Base-by-base conservation (phyloP, 192 early-diverging fungal species). In the Coemansia reversa region DNA sequence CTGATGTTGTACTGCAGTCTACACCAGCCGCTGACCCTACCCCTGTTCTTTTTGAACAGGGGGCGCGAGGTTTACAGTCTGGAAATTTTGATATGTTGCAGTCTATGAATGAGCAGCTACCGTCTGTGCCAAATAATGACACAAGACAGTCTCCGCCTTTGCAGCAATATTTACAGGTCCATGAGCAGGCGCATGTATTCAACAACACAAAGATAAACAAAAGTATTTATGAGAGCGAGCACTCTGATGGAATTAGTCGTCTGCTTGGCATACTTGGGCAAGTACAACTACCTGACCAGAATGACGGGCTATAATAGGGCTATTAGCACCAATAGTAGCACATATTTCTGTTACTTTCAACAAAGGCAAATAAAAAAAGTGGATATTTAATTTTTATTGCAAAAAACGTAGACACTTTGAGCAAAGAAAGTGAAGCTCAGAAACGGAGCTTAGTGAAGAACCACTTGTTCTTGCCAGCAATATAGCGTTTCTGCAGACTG, bases 371-470 rank as follows among this genome's bases (percentile, higher is more conserved):
- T 27, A 27, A 27, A 27, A 27, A 27, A 27, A 27, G 27, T 16
- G 39, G 39, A 49, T 60, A 35, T 59, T 51, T 59, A 29, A 22
- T 49, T 65, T 32, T 58, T 65, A 30, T 42, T 57, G 28, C 53
- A 56, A 20, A 55, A 18, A 25, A 27, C 14, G 12, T 42, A 28
- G n/a, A 2, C 30, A 58, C 58, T 58, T 58, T 53, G 14, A 4
- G 27, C 54, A 20, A 45, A 27, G 9, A 48, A 20, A 24, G 39
- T 16, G 39, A 29, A 22, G 50, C 55, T 92, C 90, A 93, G 89
- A 93, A 94, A 74, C 91, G 86, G 68, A 99, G 93, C 90, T 99
- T 99, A 86, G 91, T 90, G 88, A 99, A 99, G 94, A 99, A 99
- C 97, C 97, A 99, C 89, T 94, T 94, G 91, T 97, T 98, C 92